Base-by-base conservation (phyloP, 805 yeast genomes). In the Huiozyma naganishii region DNA sequence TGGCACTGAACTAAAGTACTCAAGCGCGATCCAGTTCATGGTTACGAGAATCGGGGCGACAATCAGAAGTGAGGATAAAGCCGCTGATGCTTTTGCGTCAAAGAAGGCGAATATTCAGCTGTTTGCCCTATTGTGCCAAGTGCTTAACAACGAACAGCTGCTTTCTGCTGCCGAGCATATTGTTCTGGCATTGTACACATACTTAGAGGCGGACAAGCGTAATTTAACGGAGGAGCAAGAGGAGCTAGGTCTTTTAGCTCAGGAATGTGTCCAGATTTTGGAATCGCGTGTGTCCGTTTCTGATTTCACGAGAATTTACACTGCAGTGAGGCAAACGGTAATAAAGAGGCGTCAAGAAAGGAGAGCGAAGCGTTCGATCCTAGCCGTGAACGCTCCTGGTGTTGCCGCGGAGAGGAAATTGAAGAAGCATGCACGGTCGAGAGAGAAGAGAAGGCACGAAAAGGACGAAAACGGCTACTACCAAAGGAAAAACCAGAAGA, bases 321-420 rank as follows among this genome's bases (percentile, higher is more conserved):
- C 83, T 1, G 67, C 67, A 38, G 92, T 87, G n/a, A 77, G 78
- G 57, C 76, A 72, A 49, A 54, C 55, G 12, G 80, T 89, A 27
- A 65, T 62, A 29, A 67, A 68, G 32, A 76, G 86, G 61, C 75
- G 97, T 55, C 73, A 73, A 46, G 94, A 86, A 40, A 77, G 97
- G 63, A 78, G 72, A 57, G 74, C 83, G 0, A 81, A 80, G 57
- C 72, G 88, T 45, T 83, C 95, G 0, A 80, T 83, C 46, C 65
- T 86, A 58, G 83, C 87, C 3, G 70, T 89, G 8, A 74, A 72
- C 17, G 83, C 82, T 4, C 97, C 97, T 0, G 95, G 83, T 11
- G 64, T 74, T 36, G 80, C 86, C n/a, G 92, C 95, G 1, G 74
- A 73, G 51, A 76, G 84, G 61, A 85, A 83, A 65, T 57, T 85